Evolutionary conservation across 345 rosid genomes (phyloP).

Genomic region (Gynandropsis gynandra): DNA sequence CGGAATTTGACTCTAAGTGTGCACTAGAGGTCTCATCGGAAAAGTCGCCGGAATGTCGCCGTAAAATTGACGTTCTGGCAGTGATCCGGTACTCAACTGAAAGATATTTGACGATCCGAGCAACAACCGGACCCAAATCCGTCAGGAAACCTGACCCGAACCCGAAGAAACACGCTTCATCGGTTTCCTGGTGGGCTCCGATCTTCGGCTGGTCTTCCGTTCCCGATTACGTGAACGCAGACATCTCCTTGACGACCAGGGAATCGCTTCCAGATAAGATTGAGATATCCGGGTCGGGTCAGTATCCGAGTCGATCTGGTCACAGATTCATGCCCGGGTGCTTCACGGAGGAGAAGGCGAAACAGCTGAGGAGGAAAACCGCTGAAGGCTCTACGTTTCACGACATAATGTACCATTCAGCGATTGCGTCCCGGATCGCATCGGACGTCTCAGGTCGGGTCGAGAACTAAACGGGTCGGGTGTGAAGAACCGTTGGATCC

Average conservation of each 20-base stretch:
- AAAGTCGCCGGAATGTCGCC: no score
- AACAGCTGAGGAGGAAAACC: slow-evolving; percentile 47
- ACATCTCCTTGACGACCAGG: neutral
- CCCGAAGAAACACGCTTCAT: slow-evolving; percentile 18
- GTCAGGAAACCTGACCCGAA: slow-evolving; percentile 20
- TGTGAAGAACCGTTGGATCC: neutral
- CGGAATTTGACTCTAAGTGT: no score
- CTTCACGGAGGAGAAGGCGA: slow-evolving; percentile 72
- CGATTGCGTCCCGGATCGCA: slow-evolving; percentile 65
- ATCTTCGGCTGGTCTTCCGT: slow-evolving; percentile 57
- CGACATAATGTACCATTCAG: slow-evolving; percentile 70
- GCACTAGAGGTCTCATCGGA: no score
- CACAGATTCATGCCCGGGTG: slow-evolving; percentile 33
- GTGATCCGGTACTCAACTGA: no score
- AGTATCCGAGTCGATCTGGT: slow-evolving; percentile 13
- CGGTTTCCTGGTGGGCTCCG: slow-evolving; percentile 57
- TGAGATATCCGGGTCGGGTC: neutral
- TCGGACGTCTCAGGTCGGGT: slow-evolving; percentile 36
- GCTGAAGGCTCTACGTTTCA: slow-evolving; percentile 45
- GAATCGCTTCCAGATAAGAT: slow-evolving; percentile 11
- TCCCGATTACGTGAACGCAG: slow-evolving; percentile 45
- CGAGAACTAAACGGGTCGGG: slow-evolving; percentile 16
- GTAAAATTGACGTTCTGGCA: no score
- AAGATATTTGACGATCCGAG: slow-evolving; percentile 35
- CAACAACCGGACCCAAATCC: slow-evolving; percentile 28